Evolutionary conservation across 768 basidiomycete genomes (phyloP), one percentile per base, ranked within the genome.

Genomic region (Amanita molliuscula): DNA sequence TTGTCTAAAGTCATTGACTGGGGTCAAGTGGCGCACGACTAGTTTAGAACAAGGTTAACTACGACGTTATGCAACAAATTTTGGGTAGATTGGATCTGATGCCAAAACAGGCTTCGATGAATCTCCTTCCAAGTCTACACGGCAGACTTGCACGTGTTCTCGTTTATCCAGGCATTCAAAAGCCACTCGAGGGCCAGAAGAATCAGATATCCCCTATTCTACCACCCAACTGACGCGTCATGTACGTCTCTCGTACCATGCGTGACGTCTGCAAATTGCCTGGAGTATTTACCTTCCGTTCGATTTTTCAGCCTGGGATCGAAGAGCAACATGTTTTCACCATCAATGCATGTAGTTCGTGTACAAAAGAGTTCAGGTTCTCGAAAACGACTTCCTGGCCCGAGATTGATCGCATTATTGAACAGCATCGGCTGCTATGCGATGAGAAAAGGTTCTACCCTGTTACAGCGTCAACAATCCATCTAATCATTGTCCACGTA

Each of bases 231-330:
- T 16, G n/a, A 28, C 6, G n/a, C 10, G 16, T 18, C n/a, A 47
- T 47, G 46, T 47, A 15, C n/a, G 23, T 47, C 13, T 16, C 46
- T 37, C 46, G 46, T 13, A 47, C 46, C n/a, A 37, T 16, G 35
- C 46, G 46, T 21, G 46, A n/a, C 6, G 25, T 47, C 23, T 47
- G 35, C 20, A 37, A 47, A 26, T 37, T 47, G n/a, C 46, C 46
- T 9, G 46, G 46, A 37, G 35, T 47, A 25, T 26, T 15, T 35
- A 47, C 34, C 3, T 47, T 47, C n/a, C 46, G 46, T 21, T 47
- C 35, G 16, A 11, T 15, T 7, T 21, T 36, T 25, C 46, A 37
- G 23, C 23, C 8, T 6, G 20, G 21, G 18, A 11, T 25, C 3
- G 35, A 21, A 21, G 36, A 47, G 25, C 11, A 23, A 1, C 34